These are phyloP conservation scores for Globisporangium sylvaticum DNA, from an alignment of 352 stramenopile genomes.

Conservation along the genomic window DNA sequence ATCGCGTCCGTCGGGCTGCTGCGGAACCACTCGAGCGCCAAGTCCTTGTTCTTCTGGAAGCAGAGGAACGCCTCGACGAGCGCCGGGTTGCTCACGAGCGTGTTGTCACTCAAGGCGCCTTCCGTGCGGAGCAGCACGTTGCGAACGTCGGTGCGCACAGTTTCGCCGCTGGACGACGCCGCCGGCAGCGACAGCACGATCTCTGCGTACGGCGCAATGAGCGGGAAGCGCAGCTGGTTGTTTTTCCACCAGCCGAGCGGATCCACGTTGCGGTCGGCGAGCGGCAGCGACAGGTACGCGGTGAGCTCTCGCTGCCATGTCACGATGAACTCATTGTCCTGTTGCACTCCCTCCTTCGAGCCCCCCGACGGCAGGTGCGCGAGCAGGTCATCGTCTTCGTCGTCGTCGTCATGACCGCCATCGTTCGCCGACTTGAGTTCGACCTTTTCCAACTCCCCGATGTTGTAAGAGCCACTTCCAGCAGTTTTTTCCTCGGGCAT, in stretches of 20 bases:
- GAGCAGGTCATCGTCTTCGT: slow-evolving; percentile 72
- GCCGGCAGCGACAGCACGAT: slow-evolving; percentile 68
- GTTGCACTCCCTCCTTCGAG: slow-evolving; percentile 40
- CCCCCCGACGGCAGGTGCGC: slow-evolving; percentile 55
- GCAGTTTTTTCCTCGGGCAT: slow-evolving; percentile 25
- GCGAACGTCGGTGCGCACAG: slow-evolving; percentile 38
- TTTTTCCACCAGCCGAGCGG: slow-evolving; percentile 74
- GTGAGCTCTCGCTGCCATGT: slow-evolving; percentile 76
- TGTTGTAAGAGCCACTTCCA: slow-evolving; percentile 17
- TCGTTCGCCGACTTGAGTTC: slow-evolving; percentile 9
- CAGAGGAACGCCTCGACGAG: slow-evolving; percentile 72
- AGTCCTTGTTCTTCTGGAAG: slow-evolving; percentile 83
- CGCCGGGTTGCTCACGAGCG: slow-evolving; percentile 42
- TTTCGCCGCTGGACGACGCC: slow-evolving; percentile 55
- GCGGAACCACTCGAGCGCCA: slow-evolving; percentile 73
- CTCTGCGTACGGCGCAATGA: slow-evolving; percentile 75
- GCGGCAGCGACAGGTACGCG: slow-evolving; percentile 69
- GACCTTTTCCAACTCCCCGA: slow-evolving; percentile 22
- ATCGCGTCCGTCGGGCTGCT: slow-evolving; percentile 26
- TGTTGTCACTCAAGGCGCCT: slow-evolving; percentile 31
- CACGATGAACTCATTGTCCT: slow-evolving; percentile 45
- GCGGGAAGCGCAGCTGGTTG: slow-evolving; percentile 73
- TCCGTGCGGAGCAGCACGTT: slow-evolving; percentile 59
- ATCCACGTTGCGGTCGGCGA: slow-evolving; percentile 69
- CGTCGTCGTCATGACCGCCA: slow-evolving; percentile 36